phyloP scores from a whole-genome alignment of 176 grass and related monocot genomes.

The Musa beccarii region DNA sequence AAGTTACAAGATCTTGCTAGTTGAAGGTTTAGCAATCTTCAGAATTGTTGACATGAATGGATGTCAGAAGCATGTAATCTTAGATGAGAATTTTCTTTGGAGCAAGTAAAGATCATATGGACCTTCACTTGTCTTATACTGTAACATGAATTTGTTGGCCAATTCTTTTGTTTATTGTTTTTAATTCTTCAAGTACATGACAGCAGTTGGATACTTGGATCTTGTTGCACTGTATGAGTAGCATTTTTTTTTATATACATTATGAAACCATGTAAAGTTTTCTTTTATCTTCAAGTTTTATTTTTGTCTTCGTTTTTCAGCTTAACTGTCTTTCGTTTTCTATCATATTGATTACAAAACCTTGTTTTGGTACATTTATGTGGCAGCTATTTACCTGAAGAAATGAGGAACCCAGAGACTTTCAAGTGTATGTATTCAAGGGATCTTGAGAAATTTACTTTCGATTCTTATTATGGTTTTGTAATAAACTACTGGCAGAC shows the following conservation, averaged over 20 bases:
- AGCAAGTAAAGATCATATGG: too few relatives aligned
- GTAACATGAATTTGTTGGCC: too few relatives aligned
- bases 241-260: not conserved
- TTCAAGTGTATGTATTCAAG: constrained; percentile 65
- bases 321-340: not conserved
- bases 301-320: not conserved
- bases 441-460: not conserved
- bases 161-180: not conserved
- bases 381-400: constrained; percentile 87
- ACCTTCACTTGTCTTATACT: too few relatives aligned
- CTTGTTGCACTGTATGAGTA: not conserved
- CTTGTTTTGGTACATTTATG: constrained; percentile 20
- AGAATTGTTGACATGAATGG: not conserved
- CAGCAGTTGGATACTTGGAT: not conserved
- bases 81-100: too few relatives aligned
- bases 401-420: constrained; percentile 86
- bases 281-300: not conserved
- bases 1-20: not conserved
- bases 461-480: not conserved
- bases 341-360: constrained; percentile 7
- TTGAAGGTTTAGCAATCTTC: not conserved
- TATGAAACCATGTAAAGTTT: too few relatives aligned
- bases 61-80: too few relatives aligned
- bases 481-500: not conserved
- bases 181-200: not conserved